These are phyloP conservation scores for Arthrobotrys entomopaga DNA, from an alignment of 2,329 filamentous ascomycete species.

Conservation along the genomic window DNA sequence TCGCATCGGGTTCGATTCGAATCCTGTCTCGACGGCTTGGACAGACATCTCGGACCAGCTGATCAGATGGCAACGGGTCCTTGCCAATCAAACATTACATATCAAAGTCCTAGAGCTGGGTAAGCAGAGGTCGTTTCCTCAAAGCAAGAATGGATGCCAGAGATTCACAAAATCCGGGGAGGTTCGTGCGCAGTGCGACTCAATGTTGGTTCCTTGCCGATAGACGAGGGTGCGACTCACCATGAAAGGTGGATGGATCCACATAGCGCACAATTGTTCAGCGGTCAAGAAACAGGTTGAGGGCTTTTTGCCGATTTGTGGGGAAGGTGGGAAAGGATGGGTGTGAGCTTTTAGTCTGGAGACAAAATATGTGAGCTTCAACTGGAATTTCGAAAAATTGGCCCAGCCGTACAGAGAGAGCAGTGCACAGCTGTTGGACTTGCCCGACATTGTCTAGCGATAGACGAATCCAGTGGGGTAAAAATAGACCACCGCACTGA, in stretches of 20 bases:
- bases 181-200: slow-evolving; percentile 53
- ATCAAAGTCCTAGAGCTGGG: slow-evolving; percentile 52
- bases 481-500: too few relatives aligned
- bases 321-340: slow-evolving; percentile 31
- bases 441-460: slow-evolving; percentile 50
- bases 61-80: slow-evolving; percentile 48
- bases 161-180: slow-evolving; percentile 53
- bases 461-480: slow-evolving; percentile 32
- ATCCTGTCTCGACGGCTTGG: slow-evolving; percentile 14
- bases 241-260: slow-evolving; percentile 53
- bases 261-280: slow-evolving; percentile 45
- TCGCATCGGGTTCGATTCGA: slow-evolving; percentile 22
- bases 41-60: slow-evolving; percentile 35
- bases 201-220: slow-evolving; percentile 52
- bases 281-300: slow-evolving; percentile 53
- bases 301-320: slow-evolving; percentile 56
- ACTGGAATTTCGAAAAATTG: slow-evolving; percentile 39
- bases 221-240: slow-evolving; percentile 49
- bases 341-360: too few relatives aligned
- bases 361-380: slow-evolving; percentile 30
- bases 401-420: slow-evolving; percentile 11
- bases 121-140: slow-evolving; percentile 47
- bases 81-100: slow-evolving; percentile 28
- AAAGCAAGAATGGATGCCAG: slow-evolving; percentile 39
- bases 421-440: slow-evolving; percentile 29